Conservation (phyloP, 768 basidiomycete species). For the Lactarius hatsudake region DNA sequence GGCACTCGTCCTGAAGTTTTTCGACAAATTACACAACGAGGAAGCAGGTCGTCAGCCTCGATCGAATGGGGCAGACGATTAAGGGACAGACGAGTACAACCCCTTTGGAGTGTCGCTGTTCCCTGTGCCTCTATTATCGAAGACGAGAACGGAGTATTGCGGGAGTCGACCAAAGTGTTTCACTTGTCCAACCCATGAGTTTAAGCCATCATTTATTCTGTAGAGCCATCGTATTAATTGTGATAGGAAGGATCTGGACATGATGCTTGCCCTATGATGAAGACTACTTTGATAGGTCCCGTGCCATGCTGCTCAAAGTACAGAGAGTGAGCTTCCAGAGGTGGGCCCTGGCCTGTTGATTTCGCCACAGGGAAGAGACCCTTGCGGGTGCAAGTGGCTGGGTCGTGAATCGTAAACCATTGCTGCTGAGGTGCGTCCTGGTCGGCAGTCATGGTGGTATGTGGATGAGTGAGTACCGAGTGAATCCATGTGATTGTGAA, state of each 20-base stretch:
- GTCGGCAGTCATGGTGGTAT: background rate
- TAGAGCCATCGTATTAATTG: background rate
- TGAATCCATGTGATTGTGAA: background rate
- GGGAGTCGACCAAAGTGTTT: slow-evolving; percentile 52
- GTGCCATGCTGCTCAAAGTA: slow-evolving; percentile 74
- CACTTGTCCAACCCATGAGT: slow-evolving; percentile 66
- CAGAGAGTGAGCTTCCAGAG: slow-evolving; percentile 64
- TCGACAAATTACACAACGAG: background rate
- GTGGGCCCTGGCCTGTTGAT: slow-evolving; percentile 41
- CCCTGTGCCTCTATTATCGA: slow-evolving; percentile 85
- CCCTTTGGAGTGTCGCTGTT: slow-evolving; percentile 69
- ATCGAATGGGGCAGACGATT: slow-evolving; percentile 13
- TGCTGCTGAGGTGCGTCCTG: slow-evolving; percentile 18
- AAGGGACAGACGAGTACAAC: slow-evolving; percentile 64
- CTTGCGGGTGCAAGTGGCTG: slow-evolving; percentile 58
- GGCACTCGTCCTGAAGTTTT: slow-evolving; percentile 52
- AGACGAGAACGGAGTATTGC: slow-evolving; percentile 63
- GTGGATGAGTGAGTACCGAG: background rate
- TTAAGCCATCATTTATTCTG: slow-evolving; percentile 61
- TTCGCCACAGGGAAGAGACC: slow-evolving; percentile 74
- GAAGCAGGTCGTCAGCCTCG: background rate
- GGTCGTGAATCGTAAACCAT: slow-evolving; percentile 52
- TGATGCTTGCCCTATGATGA: slow-evolving; percentile 66
- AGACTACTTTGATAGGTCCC: slow-evolving; percentile 61
- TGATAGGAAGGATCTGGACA: background rate